Conservation (phyloP, 2,329 filamentous ascomycete species). For the Colletotrichum shisoi region DNA sequence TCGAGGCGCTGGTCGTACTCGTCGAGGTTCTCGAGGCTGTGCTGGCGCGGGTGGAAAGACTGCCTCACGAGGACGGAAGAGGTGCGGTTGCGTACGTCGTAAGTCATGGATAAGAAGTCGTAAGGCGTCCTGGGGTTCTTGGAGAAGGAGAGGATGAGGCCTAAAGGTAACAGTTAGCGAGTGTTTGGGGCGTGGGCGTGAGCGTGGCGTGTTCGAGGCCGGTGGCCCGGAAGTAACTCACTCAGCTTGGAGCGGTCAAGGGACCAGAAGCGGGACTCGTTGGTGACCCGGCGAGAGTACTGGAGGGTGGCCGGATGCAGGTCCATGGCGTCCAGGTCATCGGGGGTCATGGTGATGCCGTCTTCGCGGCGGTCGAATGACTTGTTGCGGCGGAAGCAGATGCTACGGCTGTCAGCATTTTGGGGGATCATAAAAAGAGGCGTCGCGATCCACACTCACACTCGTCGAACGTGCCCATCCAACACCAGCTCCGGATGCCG, state of each 20-base stretch:
- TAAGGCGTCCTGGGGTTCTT: constrained; percentile 55
- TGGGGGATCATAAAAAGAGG: neutral
- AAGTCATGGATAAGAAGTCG: constrained; percentile 58
- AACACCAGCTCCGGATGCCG: constrained; percentile 39
- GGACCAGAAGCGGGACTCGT: constrained; percentile 53
- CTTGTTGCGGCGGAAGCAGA: constrained; percentile 50
- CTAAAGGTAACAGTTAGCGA: constrained; percentile 41
- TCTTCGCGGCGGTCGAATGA: constrained; percentile 47
- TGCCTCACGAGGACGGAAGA: constrained; percentile 55
- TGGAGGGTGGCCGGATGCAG: constrained; percentile 53
- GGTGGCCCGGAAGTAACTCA: constrained; percentile 20
- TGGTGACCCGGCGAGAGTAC: constrained; percentile 51
- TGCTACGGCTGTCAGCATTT: constrained; percentile 38
- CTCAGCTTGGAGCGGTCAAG: constrained; percentile 50
- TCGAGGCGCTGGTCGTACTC: constrained; percentile 58
- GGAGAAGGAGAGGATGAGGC: constrained; percentile 57
- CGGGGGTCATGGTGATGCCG: constrained; percentile 49
- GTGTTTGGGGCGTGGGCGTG: neutral
- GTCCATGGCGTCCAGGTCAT: constrained; percentile 49
- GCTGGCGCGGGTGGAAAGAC: constrained; percentile 53
- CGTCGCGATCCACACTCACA: constrained; percentile 42
- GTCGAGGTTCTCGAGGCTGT: constrained; percentile 54
- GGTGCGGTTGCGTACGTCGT: constrained; percentile 51
- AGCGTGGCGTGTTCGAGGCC: neutral
- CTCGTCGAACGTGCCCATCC: constrained; percentile 50